Evolutionary conservation across 345 rosid genomes (phyloP), one percentile per base, ranked within the genome.

Genomic region (Sisymbrium irio): DNA sequence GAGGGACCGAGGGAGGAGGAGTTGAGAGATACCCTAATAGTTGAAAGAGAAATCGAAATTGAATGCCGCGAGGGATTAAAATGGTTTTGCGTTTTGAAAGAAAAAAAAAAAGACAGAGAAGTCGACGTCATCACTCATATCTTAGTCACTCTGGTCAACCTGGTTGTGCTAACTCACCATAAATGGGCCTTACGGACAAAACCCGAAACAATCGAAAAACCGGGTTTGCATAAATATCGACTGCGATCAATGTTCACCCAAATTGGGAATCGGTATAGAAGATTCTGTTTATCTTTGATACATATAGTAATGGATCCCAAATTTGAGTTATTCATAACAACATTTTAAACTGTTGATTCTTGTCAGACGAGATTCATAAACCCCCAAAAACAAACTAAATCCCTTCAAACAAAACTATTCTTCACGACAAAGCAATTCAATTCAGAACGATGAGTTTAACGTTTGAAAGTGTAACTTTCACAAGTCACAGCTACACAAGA

Each of bases 401-500:
- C 28, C 28, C 28, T 27, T 27, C 4, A 27, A 27, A 37, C 54
- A 55, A 19, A 44, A 67, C 18, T n/a, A 1, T 20, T 9, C 13
- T n/a, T 59, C 18, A 58, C 37, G 1, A 32, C 35, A 32, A 32
- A 65, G 66, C 41, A 57, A 74, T 56, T 18, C 20, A 53, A 18
- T 46, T 37, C 50, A 46, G 22, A 46, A 73, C 3, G 25, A 63
- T 44, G 57, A 33, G 37, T 47, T 30, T 27, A 65, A 33, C 18
- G 69, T 44, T n/a, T n/a, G 47, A 47, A 46, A 18, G 44, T 19
- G 53, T 44, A 36, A 32, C 4, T 18, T 53, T 11, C 17, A 4
- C 8, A 30, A 45, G 59, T 56, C 65, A 36, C 6, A 65, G 71
- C 50, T 65, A 64, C 58, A 54, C 56, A 17, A 42, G n/a, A 22